Base-by-base conservation (phyloP, 1,284 basidiomycete species). In the Lentinula novae-zelandiae region DNA sequence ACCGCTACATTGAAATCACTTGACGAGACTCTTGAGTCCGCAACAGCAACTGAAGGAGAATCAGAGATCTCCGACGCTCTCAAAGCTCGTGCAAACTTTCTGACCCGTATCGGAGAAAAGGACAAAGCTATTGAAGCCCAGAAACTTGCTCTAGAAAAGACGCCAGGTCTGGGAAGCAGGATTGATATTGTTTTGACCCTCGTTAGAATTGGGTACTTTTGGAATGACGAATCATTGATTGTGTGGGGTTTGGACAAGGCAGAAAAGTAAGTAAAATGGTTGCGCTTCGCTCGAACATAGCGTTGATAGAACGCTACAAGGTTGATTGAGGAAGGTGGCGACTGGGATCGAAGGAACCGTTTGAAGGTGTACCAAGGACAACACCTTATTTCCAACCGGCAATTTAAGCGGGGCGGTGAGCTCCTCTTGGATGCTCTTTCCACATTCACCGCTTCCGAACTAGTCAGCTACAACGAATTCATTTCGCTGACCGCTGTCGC, bases 271-370 rank as follows among this genome's bases (percentile, higher is more conserved):
- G 86, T 79, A 7, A 5, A 40, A 6, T n/a, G 48, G 38, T 42
- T n/a, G 6, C 5, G 6, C 6, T 34, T 15, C 15, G 7, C 49
- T 8, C 22, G 49, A 39, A 33, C n/a, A 38, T 34, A 48, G 13
- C 10, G 9, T 17, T 50, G 55, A 50, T n/a, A 12, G 33, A 22
- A 10, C 22, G 27, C 15, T 51, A 27, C 4, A 69, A 96, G 93
- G 64, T 78, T 98, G 39, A 92, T 98, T 56, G 95, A 98, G 68
- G 87, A 95, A 72, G 96, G 97, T 1, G 96, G 97, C 52, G 96
- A 99, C 75, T 99, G 96, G 96, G 96, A 99, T 74, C 82, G 97
- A 60, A 85, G 95, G 36, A 99, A 98, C 73, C 85, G 96, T 51
- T 85, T 98, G 67, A 99, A 98, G 74, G 96, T 98, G 44, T 99